Evolutionary conservation across 2,329 filamentous ascomycete genomes (phyloP).

Genomic region (Fusarium lyarnte): DNA sequence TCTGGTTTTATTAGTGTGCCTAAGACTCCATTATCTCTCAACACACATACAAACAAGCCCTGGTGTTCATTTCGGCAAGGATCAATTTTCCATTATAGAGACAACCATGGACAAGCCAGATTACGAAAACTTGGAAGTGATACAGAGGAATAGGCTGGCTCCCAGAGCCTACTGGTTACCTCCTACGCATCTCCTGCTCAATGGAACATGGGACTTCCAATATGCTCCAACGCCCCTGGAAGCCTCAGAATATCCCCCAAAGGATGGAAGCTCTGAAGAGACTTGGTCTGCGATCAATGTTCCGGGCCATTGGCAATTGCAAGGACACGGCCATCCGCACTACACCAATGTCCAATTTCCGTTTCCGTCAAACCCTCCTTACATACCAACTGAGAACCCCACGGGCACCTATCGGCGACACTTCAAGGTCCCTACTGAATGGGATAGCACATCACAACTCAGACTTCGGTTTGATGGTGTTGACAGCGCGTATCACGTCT

Average conservation of each 20-base stretch:
- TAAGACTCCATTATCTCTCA: not conserved
- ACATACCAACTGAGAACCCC: constrained; percentile 7
- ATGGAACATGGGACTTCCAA: constrained; percentile 17
- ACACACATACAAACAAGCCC: not conserved
- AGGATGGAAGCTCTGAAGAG: not conserved
- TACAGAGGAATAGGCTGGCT: constrained; percentile 3
- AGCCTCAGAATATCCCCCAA: not conserved
- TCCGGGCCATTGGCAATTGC: constrained; percentile 10
- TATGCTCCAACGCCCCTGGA: not conserved
- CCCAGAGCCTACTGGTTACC: constrained; percentile 14
- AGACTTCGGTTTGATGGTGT: constrained; percentile 10
- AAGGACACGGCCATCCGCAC: constrained; percentile 7
- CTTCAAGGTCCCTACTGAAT: not conserved
- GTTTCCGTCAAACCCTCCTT: constrained; percentile 9
- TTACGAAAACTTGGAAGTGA: constrained; percentile 12
- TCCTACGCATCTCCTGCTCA: constrained; percentile 3
- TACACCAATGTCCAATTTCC: constrained; percentile 18
- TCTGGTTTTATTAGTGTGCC: not conserved
- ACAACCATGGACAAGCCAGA: not conserved
- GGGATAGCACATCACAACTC: not conserved
- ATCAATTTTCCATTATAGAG: rapidly evolving
- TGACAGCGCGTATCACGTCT: constrained; percentile 13
- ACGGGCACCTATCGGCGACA: not conserved
- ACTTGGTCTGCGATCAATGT: not conserved
- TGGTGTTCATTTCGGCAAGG: rapidly evolving